Evolutionary conservation across 768 basidiomycete genomes (phyloP).

Genomic region (Termitomyces sp.): DNA sequence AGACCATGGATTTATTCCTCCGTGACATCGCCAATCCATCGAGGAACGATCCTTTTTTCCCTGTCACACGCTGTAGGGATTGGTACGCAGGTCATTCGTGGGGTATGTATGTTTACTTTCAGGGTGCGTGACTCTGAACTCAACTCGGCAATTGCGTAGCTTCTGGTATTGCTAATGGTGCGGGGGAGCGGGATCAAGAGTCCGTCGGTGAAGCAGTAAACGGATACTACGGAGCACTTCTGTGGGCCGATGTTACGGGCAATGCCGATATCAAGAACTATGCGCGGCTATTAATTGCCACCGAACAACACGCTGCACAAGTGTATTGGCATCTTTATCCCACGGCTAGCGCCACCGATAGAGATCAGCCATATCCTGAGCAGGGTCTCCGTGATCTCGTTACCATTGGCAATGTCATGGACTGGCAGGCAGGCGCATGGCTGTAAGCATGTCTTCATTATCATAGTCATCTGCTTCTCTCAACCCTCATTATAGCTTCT

Average conservation of each 20-base stretch:
- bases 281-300: conserved; percentile 27
- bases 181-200: conserved; percentile 28
- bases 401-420: conserved; percentile 31
- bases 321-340: conserved; percentile 33
- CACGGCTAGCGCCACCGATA: conserved; percentile 20
- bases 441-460: conserved; percentile 18
- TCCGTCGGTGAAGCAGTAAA: conserved; percentile 29
- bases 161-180: conserved; percentile 29
- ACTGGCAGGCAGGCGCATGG: conserved; percentile 31
- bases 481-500: conserved; percentile 18
- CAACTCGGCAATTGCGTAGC: conserved; percentile 15
- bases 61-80: conserved; percentile 25
- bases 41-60: conserved; percentile 24
- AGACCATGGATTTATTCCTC: conserved; percentile 22
- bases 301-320: conserved; percentile 28
- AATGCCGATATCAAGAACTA: conserved; percentile 27
- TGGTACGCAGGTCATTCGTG: conserved; percentile 35
- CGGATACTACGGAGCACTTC: conserved; percentile 29
- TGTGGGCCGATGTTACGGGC: conserved; percentile 26
- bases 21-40: conserved; percentile 31
- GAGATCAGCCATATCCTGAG: conserved; percentile 31
- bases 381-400: conserved; percentile 22
- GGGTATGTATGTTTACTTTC: conserved; percentile 16
- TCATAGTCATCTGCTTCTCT: background rate
- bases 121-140: background rate